These are phyloP conservation scores for Maudiozyma turicensis DNA, from an alignment of 805 yeast genomes.

Conservation along the genomic window DNA sequence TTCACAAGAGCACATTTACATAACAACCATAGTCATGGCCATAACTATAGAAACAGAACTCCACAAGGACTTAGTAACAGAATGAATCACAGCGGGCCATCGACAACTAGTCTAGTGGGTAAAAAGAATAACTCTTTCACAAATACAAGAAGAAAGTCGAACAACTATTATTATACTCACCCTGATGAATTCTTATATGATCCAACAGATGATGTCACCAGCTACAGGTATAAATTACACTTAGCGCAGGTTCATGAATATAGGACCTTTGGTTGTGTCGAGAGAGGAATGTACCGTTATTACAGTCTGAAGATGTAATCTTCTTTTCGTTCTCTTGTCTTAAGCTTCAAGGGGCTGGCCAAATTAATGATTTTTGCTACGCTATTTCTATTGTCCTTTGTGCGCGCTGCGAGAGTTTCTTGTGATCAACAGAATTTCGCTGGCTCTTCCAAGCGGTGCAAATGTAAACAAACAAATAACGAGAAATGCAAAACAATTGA, in stretches of 20 bases:
- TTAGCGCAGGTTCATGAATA: conserved; percentile 29
- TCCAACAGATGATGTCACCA: conserved; percentile 18
- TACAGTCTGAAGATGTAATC: conserved; percentile 31
- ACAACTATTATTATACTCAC: conserved; percentile 12
- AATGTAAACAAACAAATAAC: no score
- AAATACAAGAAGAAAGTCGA: not conserved
- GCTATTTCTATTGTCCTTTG: not conserved
- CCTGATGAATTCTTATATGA: conserved; percentile 23
- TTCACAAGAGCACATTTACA: conserved; percentile 10
- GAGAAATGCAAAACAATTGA: no score
- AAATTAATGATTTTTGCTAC: not conserved
- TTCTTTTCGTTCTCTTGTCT: not conserved
- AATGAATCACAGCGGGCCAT: no score
- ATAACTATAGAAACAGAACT: not conserved
- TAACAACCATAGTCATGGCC: not conserved
- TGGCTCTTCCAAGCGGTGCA: no score
- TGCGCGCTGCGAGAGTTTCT: not conserved
- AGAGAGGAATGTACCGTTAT: conserved; percentile 37
- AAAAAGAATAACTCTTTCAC: no score
- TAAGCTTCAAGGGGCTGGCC: no score
- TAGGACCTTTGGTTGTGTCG: conserved; percentile 34
- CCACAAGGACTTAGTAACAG: not conserved
- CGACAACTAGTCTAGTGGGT: no score
- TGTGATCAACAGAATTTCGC: no score
- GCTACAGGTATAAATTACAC: conserved; percentile 20